These are phyloP conservation scores for Pseudevernia furfuracea DNA, from an alignment of 495 filamentous ascomycete species.

Conservation along the genomic window DNA sequence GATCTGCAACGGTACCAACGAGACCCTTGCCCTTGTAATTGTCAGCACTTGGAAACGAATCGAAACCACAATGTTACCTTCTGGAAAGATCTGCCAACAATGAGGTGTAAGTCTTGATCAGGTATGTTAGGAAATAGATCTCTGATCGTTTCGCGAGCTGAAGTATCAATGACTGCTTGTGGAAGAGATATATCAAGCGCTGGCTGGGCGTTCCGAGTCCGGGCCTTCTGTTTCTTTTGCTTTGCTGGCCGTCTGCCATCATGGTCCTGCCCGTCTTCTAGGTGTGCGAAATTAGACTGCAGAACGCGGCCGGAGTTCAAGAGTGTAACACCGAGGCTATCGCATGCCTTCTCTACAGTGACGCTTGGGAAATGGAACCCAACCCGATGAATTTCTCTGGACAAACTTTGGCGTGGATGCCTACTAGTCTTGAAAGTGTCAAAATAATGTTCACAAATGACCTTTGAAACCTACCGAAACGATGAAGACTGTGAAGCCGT, in stretches of 20 bases:
- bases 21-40: conserved; percentile 41
- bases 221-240: conserved; percentile 14
- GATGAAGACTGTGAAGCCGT: conserved; percentile 61
- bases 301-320: conserved; percentile 39
- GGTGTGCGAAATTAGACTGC: conserved; percentile 19
- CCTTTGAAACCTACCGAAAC: conserved; percentile 54
- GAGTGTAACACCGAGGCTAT: conserved; percentile 39
- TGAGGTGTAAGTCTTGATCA: conserved; percentile 61
- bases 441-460: conserved; percentile 2
- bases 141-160: conserved; percentile 63
- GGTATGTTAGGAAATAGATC: conserved; percentile 88
- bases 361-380: conserved; percentile 68
- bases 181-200: conserved; percentile 20
- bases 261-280: conserved; percentile 12
- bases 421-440: conserved; percentile 37
- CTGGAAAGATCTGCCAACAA: conserved; percentile 76
- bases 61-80: conserved; percentile 47
- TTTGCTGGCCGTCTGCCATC: conserved; percentile 9
- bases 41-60: conserved; percentile 23
- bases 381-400: conserved; percentile 63
- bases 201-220: conserved; percentile 13
- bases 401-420: conserved; percentile 43
- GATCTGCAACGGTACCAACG: conserved; percentile 61
- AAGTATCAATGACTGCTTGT: conserved; percentile 60
- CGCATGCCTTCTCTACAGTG: conserved; percentile 49